phyloP scores from a whole-genome alignment of 345 rosid species.

The Populus tremula region DNA sequence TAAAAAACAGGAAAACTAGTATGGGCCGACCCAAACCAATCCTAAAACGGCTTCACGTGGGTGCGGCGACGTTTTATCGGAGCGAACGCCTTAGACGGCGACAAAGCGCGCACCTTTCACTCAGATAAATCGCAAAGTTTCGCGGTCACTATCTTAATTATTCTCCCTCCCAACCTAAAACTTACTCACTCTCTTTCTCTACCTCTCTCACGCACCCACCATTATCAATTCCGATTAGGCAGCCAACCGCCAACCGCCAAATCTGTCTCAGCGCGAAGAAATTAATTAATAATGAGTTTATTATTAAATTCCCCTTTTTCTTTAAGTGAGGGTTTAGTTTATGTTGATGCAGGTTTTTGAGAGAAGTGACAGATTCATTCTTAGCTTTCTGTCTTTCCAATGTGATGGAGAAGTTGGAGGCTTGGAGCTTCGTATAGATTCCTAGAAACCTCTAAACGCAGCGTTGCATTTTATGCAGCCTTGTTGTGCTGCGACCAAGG shows the following conservation, averaged over 20 bases:
- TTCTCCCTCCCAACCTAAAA: not conserved
- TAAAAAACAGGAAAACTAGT: too few species aligned
- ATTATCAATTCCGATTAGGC: conserved; percentile 32
- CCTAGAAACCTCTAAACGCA: not conserved
- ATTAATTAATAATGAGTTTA: not conserved
- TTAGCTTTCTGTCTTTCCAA: not conserved
- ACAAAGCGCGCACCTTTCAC: conserved; percentile 24
- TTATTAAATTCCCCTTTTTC: not conserved
- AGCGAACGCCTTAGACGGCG: conserved; percentile 24
- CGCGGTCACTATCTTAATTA: not conserved
- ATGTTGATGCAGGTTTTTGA: not conserved
- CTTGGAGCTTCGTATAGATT: not conserved
- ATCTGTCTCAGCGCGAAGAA: conserved; percentile 12
- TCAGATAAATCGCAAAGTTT: not conserved
- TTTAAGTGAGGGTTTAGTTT: not conserved
- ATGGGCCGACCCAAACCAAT: too few species aligned
- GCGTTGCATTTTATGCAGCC: not conserved
- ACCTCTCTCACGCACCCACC: conserved; percentile 6
- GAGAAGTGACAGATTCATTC: not conserved
- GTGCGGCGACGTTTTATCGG: conserved; percentile 30
- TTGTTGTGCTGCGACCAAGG: conserved; percentile 16
- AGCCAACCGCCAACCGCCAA: conserved; percentile 28
- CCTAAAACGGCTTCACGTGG: not conserved
- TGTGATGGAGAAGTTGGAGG: not conserved
- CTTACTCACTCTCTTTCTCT: conserved; percentile 1